Conservation (phyloP, 192 early-diverging fungal species). For the Backusella tuberculispora region DNA sequence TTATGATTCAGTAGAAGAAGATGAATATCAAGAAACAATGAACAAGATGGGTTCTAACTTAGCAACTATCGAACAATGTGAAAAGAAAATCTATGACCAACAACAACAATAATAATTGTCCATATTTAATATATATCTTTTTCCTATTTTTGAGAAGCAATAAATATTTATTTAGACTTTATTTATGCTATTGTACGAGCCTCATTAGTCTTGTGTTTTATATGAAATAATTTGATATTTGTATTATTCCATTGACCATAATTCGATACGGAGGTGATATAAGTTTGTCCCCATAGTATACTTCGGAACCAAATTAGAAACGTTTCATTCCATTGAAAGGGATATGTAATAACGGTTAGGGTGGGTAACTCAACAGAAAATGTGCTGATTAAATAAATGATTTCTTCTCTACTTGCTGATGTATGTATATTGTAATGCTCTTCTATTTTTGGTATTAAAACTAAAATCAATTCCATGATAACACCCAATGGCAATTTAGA, state of each 20-base stretch:
- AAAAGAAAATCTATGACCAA: conserved; percentile 73
- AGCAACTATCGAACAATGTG: conserved; percentile 84
- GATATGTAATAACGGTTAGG: conserved; percentile 12
- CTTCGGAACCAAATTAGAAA: conserved; percentile 67
- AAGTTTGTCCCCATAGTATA: conserved; percentile 71
- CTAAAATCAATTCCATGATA: not conserved
- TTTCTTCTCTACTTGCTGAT: not conserved
- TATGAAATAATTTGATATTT: conserved; percentile 57
- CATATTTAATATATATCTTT: not conserved
- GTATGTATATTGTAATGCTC: conserved; percentile 2
- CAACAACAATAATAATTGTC: conserved; percentile 51
- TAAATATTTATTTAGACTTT: not conserved
- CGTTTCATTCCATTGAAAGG: conserved; percentile 59
- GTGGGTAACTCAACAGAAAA: not conserved
- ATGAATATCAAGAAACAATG: conserved; percentile 96
- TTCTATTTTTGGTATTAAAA: conserved; percentile 6
- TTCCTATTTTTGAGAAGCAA: not conserved
- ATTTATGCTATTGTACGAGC: not conserved
- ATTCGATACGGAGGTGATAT: conserved; percentile 57
- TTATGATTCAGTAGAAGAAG: conserved; percentile 88
- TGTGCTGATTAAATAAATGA: conserved; percentile 4
- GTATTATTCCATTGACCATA: conserved; percentile 69
- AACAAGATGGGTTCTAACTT: conserved; percentile 94
- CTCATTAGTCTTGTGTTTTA: conserved; percentile 29
- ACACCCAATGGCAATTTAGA: not conserved